phyloP scores from a whole-genome alignment of 192 early-diverging fungal species.

The Umbelopsis sp. region DNA sequence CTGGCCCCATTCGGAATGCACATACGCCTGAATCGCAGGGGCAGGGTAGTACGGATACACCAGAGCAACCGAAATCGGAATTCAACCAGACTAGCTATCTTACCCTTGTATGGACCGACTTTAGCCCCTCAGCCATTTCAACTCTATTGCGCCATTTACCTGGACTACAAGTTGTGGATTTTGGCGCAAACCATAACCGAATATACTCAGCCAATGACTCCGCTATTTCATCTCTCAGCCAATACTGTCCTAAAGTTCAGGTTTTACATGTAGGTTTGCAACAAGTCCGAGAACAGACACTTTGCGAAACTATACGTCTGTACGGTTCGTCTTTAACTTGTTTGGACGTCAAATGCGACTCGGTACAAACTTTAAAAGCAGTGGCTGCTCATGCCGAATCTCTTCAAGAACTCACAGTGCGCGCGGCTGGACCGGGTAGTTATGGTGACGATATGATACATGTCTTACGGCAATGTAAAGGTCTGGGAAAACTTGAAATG shows the following conservation, averaged over 20 bases:
- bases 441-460: slow-evolving; percentile 8
- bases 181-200: slow-evolving; percentile 31
- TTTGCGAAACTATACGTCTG: slow-evolving; percentile 2
- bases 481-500: slow-evolving; percentile 9
- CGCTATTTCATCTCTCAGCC: slow-evolving; percentile 6
- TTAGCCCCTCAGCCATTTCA: slow-evolving; percentile 14
- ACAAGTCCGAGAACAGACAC: slow-evolving; percentile 15
- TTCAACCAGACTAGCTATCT: slow-evolving; percentile 2
- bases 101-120: slow-evolving; percentile 29
- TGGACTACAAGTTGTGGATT: not conserved
- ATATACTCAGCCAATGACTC: slow-evolving; percentile 24
- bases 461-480: slow-evolving; percentile 1
- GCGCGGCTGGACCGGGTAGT: slow-evolving; percentile 11
- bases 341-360: slow-evolving; percentile 18
- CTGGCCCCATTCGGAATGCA: not conserved
- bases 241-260: slow-evolving; percentile 14
- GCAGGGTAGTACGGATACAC: not conserved
- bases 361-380: slow-evolving; percentile 14
- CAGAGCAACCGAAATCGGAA: not conserved
- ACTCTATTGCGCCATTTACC: slow-evolving; percentile 16
- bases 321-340: slow-evolving; percentile 17
- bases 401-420: slow-evolving; percentile 12
- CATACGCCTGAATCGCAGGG: slow-evolving; percentile 2
- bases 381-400: slow-evolving; percentile 23
- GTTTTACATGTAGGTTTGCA: slow-evolving; percentile 23